Base-by-base conservation (phyloP, 192 early-diverging fungal genomes). In the Phycomyces blakesleeanus region DNA sequence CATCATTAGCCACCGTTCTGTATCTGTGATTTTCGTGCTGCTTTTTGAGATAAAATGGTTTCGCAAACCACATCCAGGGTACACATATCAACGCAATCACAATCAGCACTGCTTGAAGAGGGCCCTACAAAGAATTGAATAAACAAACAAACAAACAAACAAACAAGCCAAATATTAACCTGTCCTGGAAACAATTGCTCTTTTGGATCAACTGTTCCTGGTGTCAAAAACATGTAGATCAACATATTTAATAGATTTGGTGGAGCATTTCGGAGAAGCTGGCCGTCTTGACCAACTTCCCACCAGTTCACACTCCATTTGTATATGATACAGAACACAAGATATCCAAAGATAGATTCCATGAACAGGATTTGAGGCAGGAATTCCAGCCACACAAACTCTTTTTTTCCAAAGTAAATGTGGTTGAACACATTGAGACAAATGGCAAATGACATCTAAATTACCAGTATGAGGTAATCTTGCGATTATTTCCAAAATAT, bases 211-310 rank as follows among this genome's bases (percentile, higher is more conserved):
- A 97, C 87, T 22, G 39, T 76, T 20, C 97, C 97, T 7, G 97
- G 97, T 37, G 87, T 85, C 64, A 99, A 77, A 78, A 99, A 94
- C 97, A 99, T 99, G 79, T 96, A 97, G 73, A 99, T 99, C 63
- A 99, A 83, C 67, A 92, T 96, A 84, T 99, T 99, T 26, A 99
- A 81, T 74, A 99, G 76, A 49, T 91, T 91, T 18, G 97, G 97
- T 2, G 96, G 90, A 34, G 90, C 79, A 76, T 91, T 83, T 34
- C 71, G 86, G 20, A 90, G 59, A 38, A 64, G 34, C 38, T 88
- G 66, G 47, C 90, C 90, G 50, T 59, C 60, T 7, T 72, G 76
- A 76, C 90, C 90, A 38, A 78, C 67, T 55, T 83, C 91, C 55
- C 82, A 85, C 91, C 94, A 99, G 81, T 94, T 77, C 16, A 91